Conservation (phyloP, 1,139 yeast genomes). For the Suhomyces ambrosiae region DNA sequence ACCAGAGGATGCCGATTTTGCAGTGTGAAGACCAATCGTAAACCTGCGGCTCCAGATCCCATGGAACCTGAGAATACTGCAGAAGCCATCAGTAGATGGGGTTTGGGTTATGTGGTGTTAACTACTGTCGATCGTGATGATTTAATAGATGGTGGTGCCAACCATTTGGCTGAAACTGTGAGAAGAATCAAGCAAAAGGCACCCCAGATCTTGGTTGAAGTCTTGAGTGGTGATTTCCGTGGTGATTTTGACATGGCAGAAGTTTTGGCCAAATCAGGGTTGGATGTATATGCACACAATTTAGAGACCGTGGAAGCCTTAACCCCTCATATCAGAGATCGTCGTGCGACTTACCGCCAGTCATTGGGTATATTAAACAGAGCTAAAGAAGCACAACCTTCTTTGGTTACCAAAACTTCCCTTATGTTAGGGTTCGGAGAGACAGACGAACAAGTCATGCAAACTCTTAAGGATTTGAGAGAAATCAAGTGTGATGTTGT, state of each 20-base stretch:
- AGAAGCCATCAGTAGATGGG: slow-evolving; percentile 97
- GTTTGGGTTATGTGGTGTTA: slow-evolving; percentile 93
- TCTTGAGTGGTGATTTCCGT: slow-evolving; percentile 91
- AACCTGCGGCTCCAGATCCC: slow-evolving; percentile 89
- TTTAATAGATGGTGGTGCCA: slow-evolving; percentile 87
- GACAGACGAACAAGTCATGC: slow-evolving; percentile 82
- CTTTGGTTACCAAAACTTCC: slow-evolving; percentile 87
- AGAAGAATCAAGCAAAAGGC: slow-evolving; percentile 81
- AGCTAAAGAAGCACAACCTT: slow-evolving; percentile 78
- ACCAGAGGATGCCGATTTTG: slow-evolving; percentile 98
- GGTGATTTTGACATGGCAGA: slow-evolving; percentile 85
- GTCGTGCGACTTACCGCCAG: slow-evolving; percentile 94
- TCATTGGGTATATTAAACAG: slow-evolving; percentile 73
- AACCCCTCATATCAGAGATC: slow-evolving; percentile 93
- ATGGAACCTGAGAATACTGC: slow-evolving; percentile 98
- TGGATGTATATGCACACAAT: slow-evolving; percentile 97
- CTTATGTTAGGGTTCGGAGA: slow-evolving; percentile 98
- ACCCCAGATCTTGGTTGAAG: slow-evolving; percentile 90
- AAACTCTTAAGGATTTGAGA: slow-evolving; percentile 75
- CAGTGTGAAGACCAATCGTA: slow-evolving; percentile 89
- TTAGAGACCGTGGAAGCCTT: slow-evolving; percentile 93
- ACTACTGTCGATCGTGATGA: slow-evolving; percentile 99
- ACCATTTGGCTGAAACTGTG: slow-evolving; percentile 89
- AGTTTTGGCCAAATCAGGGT: slow-evolving; percentile 78
- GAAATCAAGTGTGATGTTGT: slow-evolving; percentile 85